Base-by-base conservation (phyloP, 2,329 filamentous ascomycete genomes). In the Neopestalotiopsis sp. region DNA sequence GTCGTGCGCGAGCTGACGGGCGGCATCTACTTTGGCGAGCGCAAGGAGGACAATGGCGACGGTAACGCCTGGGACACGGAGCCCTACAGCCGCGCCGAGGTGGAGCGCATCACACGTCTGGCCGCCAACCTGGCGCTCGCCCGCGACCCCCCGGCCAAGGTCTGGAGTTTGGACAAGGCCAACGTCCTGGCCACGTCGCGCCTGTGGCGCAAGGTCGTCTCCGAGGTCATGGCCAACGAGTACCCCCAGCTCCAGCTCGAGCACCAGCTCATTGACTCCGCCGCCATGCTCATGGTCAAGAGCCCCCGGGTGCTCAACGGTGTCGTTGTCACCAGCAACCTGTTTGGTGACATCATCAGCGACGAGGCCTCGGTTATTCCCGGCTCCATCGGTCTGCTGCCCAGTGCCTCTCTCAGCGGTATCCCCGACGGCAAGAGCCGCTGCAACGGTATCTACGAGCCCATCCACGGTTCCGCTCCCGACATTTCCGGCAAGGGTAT, bases 281-380 rank as follows among this genome's bases (percentile, higher is more conserved):
- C 95, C n/a, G 95, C 95, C 73, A 98, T 98, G 95, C 85, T 98
- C 75, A 94, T 98, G 92, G 89, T 98, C 78, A 98, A 97, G 91
- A 95, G 95, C 82, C 95, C 95, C 10, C 87, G 91, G 12, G 89
- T 90, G 28, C 86, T 98, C 66, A 98, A 98, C 80, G 96, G 95
- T 67, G 90, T 98, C 45, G 89, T 98, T 61, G 91, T 98, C 72
- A 97, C 95, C 13, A 95, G 92, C 85, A 99, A 98, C 82, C 80
- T 98, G 74, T 97, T 97, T 79, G 96, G 95, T 71, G 95, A 98
- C 81, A 98, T 98, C 78, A 94, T 99, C 78, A 93, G 89, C 78
- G 95, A 98, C 79, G 95, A 98, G 86, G 95, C 95, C 4, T 95
- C 92, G 75, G 95, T 97, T 65, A 98, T 98, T 75, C 94, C 95